Conservation (phyloP, 345 rosid species). For the Syzygium aromaticum region DNA sequence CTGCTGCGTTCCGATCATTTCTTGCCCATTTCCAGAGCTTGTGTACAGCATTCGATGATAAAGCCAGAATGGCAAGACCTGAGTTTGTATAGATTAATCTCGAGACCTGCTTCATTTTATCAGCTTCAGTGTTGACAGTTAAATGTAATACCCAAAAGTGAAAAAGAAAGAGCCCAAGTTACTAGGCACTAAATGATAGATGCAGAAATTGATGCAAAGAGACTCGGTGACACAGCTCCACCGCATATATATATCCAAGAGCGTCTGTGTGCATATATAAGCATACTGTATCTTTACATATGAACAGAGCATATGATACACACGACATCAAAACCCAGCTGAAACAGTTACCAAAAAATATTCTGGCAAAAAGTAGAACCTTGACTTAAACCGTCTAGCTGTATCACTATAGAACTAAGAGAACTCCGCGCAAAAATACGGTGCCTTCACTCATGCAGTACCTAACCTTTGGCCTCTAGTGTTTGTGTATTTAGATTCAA, state of each 20-base stretch:
- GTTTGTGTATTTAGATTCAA: neutral
- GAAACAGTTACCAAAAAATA: neutral
- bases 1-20: conserved; percentile 37
- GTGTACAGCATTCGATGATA: conserved; percentile 77
- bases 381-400: neutral
- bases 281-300: neutral
- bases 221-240: neutral
- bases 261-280: neutral
- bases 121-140: neutral
- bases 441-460: neutral
- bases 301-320: neutral
- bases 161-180: neutral
- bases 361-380: neutral
- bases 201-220: neutral
- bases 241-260: neutral
- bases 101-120: conserved; percentile 37
- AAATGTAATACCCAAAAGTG: accelerated
- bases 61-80: conserved; percentile 37
- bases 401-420: neutral
- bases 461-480: neutral
- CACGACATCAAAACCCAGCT: neutral
- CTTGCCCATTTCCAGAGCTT: conserved; percentile 86
- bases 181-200: neutral
- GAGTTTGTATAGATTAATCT: conserved; percentile 61
- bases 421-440: neutral